phyloP scores from a whole-genome alignment of 176 grass and related monocot species.

The Guadua angustifolia region DNA sequence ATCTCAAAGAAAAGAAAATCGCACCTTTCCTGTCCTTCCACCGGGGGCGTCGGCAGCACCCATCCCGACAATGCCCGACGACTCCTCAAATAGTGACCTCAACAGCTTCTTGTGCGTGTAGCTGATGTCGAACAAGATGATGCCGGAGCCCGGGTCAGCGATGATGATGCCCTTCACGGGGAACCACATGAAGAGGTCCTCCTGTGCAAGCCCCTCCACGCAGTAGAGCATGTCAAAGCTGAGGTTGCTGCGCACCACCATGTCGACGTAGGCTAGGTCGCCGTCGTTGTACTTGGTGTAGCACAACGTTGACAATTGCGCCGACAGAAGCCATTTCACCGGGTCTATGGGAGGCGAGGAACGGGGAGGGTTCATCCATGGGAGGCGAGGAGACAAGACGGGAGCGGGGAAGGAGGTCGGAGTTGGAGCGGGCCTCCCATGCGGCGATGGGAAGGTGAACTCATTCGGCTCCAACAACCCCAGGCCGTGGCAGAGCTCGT shows the following conservation, averaged over 20 bases:
- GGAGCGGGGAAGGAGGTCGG: slow-evolving; percentile 58
- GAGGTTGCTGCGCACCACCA: slow-evolving; percentile 74
- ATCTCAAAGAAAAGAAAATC: slow-evolving; percentile 32
- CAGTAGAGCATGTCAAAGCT: slow-evolving; percentile 67
- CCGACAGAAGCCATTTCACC: slow-evolving; percentile 59
- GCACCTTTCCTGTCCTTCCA: slow-evolving; percentile 53
- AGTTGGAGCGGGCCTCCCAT: slow-evolving; percentile 79
- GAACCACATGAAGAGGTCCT: slow-evolving; percentile 95
- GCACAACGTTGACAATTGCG: slow-evolving; percentile 62
- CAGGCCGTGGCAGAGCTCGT: slow-evolving; percentile 73
- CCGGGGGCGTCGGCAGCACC: slow-evolving; percentile 32
- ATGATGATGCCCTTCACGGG: slow-evolving; percentile 92
- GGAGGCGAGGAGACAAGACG: slow-evolving; percentile 17
- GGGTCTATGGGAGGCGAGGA: too few species aligned
- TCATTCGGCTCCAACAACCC: slow-evolving; percentile 84
- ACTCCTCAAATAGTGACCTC: slow-evolving; percentile 82
- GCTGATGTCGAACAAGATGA: slow-evolving; percentile 90
- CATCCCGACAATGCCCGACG: slow-evolving; percentile 27
- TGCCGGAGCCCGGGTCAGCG: slow-evolving; percentile 55
- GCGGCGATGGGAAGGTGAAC: slow-evolving; percentile 63
- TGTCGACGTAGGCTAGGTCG: slow-evolving; percentile 66
- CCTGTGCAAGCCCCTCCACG: slow-evolving; percentile 72
- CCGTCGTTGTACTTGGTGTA: slow-evolving; percentile 76
- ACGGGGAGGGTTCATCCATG: slow-evolving; percentile 6
- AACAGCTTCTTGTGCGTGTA: slow-evolving; percentile 80